These are phyloP conservation scores for Salix caprea DNA, from an alignment of 345 rosid species.

Conservation along the genomic window DNA sequence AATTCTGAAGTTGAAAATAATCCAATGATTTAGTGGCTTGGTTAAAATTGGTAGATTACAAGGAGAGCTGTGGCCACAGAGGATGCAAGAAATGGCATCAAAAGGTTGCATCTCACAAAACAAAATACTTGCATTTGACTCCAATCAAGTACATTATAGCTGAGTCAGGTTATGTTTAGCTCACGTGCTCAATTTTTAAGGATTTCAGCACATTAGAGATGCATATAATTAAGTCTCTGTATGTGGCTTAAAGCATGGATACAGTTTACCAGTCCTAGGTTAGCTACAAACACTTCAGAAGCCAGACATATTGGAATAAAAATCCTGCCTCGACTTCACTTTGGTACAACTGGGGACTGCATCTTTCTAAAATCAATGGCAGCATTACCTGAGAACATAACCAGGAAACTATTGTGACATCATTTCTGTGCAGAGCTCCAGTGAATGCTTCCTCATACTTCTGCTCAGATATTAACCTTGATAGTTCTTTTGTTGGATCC, in stretches of 20 bases:
- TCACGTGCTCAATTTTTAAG: background rate
- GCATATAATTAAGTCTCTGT: background rate
- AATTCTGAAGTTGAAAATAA: background rate
- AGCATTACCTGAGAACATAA: slow-evolving; percentile 76
- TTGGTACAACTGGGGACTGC: background rate
- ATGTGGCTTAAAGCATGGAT: background rate
- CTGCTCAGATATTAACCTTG: slow-evolving; percentile 57
- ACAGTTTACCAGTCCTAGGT: background rate
- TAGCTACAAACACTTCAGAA: background rate
- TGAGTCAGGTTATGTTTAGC: background rate
- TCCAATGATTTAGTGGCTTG: background rate
- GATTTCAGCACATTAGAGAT: background rate
- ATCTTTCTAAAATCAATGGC: background rate
- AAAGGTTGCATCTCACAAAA: background rate
- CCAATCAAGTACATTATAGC: background rate
- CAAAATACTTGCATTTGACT: background rate
- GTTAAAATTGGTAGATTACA: background rate
- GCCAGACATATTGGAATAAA: background rate
- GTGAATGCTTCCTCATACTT: slow-evolving; percentile 88
- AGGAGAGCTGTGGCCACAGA: background rate
- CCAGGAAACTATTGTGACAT: slow-evolving; percentile 80
- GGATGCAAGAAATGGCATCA: background rate
- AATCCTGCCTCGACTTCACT: background rate
- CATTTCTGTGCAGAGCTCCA: slow-evolving; percentile 72
- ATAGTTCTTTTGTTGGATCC: slow-evolving; percentile 74